These are phyloP conservation scores for Candida boleticola DNA, from an alignment of 805 yeast genomes.

Conservation along the genomic window DNA sequence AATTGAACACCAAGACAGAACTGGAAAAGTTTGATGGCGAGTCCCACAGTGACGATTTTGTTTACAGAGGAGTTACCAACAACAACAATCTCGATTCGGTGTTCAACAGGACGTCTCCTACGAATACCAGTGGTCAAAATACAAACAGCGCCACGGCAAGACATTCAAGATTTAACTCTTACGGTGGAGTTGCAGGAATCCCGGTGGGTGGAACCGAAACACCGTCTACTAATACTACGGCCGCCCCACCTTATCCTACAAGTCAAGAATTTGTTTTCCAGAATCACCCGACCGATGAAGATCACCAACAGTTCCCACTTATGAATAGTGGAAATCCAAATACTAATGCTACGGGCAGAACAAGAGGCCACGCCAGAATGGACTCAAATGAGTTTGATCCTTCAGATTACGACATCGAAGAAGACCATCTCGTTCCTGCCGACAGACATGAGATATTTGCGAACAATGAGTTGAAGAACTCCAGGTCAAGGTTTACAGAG, in stretches of 20 bases:
- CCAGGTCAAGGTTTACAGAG: constrained; percentile 18
- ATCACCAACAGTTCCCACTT: background rate
- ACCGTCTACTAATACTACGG: background rate
- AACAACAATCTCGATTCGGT: constrained; percentile 41
- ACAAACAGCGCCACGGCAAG: constrained; percentile 10
- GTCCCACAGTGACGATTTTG: constrained; percentile 27
- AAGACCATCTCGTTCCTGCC: constrained; percentile 11
- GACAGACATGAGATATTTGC: constrained; percentile 10
- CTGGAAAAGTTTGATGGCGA: constrained; percentile 12
- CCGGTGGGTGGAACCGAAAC: constrained; percentile 1
- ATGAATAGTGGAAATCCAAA: too few species aligned
- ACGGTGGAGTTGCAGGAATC: constrained; percentile 3
- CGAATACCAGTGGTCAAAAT: constrained; percentile 12
- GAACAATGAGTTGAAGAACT: constrained; percentile 16
- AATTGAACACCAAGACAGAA: constrained; percentile 13
- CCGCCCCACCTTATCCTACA: constrained; percentile 2
- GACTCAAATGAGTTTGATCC: constrained; percentile 14
- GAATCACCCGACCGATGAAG: background rate
- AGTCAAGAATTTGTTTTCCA: background rate
- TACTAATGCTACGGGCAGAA: constrained; percentile 3
- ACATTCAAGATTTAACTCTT: constrained; percentile 28
- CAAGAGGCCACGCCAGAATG: constrained; percentile 10
- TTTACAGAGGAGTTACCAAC: constrained; percentile 43
- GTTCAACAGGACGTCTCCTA: constrained; percentile 21
- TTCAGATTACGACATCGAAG: constrained; percentile 17